Base-by-base conservation (phyloP, 495 filamentous ascomycete species). In the Neurospora hispaniola region DNA sequence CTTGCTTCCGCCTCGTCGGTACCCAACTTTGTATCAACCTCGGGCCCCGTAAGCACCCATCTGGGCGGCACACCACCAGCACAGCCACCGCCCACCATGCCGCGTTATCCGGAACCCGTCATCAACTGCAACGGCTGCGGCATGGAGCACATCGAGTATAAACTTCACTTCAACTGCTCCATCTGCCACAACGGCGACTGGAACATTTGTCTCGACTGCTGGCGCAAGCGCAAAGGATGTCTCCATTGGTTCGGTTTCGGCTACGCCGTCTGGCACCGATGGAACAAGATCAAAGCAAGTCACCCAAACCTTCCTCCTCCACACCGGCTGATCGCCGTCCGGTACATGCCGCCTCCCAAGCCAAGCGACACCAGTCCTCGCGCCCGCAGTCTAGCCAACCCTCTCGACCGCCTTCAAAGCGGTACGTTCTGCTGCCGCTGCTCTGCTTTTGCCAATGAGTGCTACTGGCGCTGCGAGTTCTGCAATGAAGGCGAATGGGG, bases 401-500 rank as follows among this genome's bases (percentile, higher is more conserved):
- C 92, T 0, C 78, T 85, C 9, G 84, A 83, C 42, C 84, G 92
- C 20, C 81, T 96, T n/a, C 87, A 93, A 79, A 88, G 85, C 66
- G 94, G 94, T n/a, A 86, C 90, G 31, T 97, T 97, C 80, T 97
- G 94, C 81, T 86, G 88, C 38, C 85, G 87, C 48, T 97, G 94
- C 77, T 81, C 84, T n/a, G 84, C 86, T 0, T 89, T 87, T 80
- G 84, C 92, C 0, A 93, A 96, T 73, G 86, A 90, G 31, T 93
- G 91, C 78, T 94, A 90, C 78, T 97, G 93, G 94, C 88, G 90
- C 73, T 97, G 94, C 80, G 88, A 88, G 71, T 75, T 84, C 44
- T 97, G 94, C 81, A 96, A 97, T 76, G 90, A 94, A 71, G 94
- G 92, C 38, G 93, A 94, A 76, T 97, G 94, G 94, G 94, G 94